phyloP scores from a whole-genome alignment of 768 basidiomycete genomes.

The Boletus eberwhitei region DNA sequence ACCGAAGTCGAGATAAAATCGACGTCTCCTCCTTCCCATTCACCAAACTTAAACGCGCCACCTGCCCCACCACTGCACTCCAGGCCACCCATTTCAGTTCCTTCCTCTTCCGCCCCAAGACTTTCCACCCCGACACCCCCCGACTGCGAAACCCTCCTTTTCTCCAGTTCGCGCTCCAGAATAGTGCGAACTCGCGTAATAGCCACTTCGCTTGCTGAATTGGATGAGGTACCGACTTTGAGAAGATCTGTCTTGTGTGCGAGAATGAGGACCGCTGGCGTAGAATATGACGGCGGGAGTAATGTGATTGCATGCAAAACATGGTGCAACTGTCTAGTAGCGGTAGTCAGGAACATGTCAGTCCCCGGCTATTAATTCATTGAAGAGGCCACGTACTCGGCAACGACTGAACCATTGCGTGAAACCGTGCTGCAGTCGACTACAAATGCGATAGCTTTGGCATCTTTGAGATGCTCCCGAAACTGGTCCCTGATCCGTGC shows the following conservation, averaged over 20 bases:
- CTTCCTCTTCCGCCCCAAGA: conserved; percentile 65
- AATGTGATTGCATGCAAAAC: conserved; percentile 68
- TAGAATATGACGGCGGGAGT: conserved; percentile 63
- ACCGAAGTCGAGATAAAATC: conserved; percentile 61
- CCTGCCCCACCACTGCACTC: conserved; percentile 58
- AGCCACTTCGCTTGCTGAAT: conserved; percentile 45
- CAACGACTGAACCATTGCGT: conserved; percentile 68
- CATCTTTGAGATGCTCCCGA: conserved; percentile 55
- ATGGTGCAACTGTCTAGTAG: conserved; percentile 64
- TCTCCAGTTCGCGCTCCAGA: conserved; percentile 83
- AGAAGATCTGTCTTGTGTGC: conserved; percentile 79
- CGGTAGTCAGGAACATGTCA: neutral
- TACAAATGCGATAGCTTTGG: conserved; percentile 71
- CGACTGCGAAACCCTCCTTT: conserved; percentile 60
- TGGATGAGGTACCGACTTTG: conserved; percentile 40
- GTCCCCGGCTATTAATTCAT: neutral
- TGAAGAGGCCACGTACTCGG: conserved; percentile 59
- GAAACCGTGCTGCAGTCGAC: conserved; percentile 79
- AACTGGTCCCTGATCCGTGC: conserved; percentile 76
- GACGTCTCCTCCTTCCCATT: conserved; percentile 86
- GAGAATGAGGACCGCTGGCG: conserved; percentile 61
- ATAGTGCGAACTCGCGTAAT: conserved; percentile 70
- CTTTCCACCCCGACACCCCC: conserved; percentile 70
- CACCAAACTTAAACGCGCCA: conserved; percentile 64
- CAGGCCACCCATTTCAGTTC: conserved; percentile 67